Evolutionary conservation across 1,139 yeast species (phyloP), one percentile per base, ranked within the genome.

Genomic region (Hemisphaericaspora xylofermentans): DNA sequence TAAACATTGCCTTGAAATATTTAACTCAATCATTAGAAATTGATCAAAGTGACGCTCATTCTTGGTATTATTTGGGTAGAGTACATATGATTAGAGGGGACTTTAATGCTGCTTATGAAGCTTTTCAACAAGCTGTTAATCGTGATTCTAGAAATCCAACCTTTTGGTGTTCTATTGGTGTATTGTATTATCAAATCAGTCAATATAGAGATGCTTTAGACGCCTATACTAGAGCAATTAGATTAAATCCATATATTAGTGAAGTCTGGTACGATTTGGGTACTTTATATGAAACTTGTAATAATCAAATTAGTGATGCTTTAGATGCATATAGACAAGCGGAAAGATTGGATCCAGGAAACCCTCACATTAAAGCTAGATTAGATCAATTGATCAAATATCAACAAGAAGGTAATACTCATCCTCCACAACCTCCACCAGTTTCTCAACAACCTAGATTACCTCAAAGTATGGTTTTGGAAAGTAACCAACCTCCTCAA

Each of bases 191-290:
- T 64, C 97, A 93, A 65, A 91, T 93, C 47, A 82, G 94, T 43
- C 98, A 93, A 66, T 93, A 88, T 67, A 78, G 96, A 43, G 98
- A 93, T 61, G 98, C 98, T 4, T 74, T 93, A 50, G 98, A 93
- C 61, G 98, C 98, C 13, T 93, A 93, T 66, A 89, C 98, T 6
- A 75, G 98, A 45, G 98, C 98, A 12, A 93, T 93, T 48, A 76
- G 98, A 53, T 77, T 93, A 54, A 93, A 93, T 56, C 98, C 98
- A 14, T 89, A 89, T 68, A 87, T 93, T 51, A 83, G 94, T 47
- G 98, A 93, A 64, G 98, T 93, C 22, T 93, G 98, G 98, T 93
- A 93, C 64, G 98, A 93, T 66, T 76, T 93, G 58, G 98, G 98
- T 43, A 93, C 98, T 2, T 71, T 93, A 39, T 93, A 93, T 64